Percentiles rank a stretch among this genome's conserved stretches.
phyloP scores from a whole-genome alignment of 192 early-diverging fungal genomes.

The Spinellus fusiger region DNA sequence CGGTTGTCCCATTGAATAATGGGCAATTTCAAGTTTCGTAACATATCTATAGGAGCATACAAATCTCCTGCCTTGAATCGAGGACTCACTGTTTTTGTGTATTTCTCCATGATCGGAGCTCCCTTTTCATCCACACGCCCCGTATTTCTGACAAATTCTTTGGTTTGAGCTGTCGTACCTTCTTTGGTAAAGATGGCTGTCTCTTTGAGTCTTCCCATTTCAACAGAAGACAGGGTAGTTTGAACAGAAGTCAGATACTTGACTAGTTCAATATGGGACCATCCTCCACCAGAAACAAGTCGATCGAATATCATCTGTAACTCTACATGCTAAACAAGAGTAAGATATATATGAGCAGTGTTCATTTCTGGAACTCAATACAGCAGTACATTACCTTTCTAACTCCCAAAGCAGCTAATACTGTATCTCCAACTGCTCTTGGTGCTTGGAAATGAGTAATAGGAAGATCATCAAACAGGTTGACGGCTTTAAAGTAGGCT shows the following conservation, averaged over 20 bases:
- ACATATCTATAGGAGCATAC: conserved; percentile 57
- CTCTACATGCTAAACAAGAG: conserved; percentile 59
- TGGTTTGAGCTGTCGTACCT: conserved; percentile 12
- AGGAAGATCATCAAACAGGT: conserved; percentile 80
- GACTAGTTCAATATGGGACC: conserved; percentile 77
- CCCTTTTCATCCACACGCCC: conserved; percentile 6
- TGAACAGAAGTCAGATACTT: conserved; percentile 77
- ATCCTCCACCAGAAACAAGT: conserved; percentile 63
- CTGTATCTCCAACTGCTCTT: conserved; percentile 42
- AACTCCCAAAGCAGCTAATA: conserved; percentile 69
- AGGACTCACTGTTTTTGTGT: conserved; percentile 22
- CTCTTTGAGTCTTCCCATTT: conserved; percentile 52
- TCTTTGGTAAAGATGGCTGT: conserved; percentile 66
- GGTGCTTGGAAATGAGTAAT: conserved; percentile 53
- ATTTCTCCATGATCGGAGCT: conserved; percentile 3
- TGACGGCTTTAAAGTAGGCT: conserved; percentile 73
- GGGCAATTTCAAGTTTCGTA: conserved; percentile 56
- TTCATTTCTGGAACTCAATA: not conserved
- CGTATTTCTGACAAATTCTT: conserved; percentile 3
- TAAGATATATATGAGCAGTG: not conserved
- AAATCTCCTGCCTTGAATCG: conserved; percentile 59
- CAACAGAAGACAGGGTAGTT: conserved; percentile 52
- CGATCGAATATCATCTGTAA: conserved; percentile 81
- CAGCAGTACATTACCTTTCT: conserved; percentile 46
- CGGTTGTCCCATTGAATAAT: conserved; percentile 61